Conservation (phyloP, 2,329 filamentous ascomycete genomes). For the Xylaria sp. region DNA sequence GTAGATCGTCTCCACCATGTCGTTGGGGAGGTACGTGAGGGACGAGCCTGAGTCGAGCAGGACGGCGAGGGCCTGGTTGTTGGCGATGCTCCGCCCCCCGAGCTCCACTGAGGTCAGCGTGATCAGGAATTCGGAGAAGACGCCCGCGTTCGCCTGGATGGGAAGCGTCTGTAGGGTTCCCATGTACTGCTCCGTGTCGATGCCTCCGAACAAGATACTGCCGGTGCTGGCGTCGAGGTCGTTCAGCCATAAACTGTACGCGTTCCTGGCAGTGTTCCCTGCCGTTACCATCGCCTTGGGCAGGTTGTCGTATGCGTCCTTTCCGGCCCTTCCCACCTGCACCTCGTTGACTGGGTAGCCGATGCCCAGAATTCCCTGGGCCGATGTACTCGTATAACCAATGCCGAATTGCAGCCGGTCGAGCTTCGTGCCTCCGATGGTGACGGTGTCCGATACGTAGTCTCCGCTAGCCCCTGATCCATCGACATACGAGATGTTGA, state of each 20-base stretch:
- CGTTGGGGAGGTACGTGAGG: conserved; percentile 72
- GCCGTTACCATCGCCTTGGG: conserved; percentile 71
- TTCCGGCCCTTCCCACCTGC: conserved; percentile 67
- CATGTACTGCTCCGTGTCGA: conserved; percentile 72
- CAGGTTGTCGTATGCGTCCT: conserved; percentile 72
- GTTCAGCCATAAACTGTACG: conserved; percentile 81
- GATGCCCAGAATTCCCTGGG: conserved; percentile 84
- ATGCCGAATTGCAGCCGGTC: conserved; percentile 75
- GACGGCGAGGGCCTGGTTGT: conserved; percentile 66
- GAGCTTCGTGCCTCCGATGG: conserved; percentile 65
- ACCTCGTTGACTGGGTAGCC: conserved; percentile 85
- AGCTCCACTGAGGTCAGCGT: conserved; percentile 70
- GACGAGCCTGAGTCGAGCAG: conserved; percentile 77
- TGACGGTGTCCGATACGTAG: conserved; percentile 80
- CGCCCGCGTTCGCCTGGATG: conserved; percentile 64
- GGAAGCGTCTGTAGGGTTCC: conserved; percentile 74
- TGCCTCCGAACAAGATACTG: conserved; percentile 78
- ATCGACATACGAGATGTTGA: conserved; percentile 91
- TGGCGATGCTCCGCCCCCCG: conserved; percentile 55
- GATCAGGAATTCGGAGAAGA: conserved; percentile 72
- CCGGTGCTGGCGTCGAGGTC: conserved; percentile 73
- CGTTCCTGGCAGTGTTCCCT: conserved; percentile 70
- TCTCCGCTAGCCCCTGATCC: conserved; percentile 80
- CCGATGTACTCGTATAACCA: conserved; percentile 69
- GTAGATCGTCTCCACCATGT: conserved; percentile 58